Evolutionary conservation across 192 early-diverging fungal species (phyloP).

Genomic region (Backusella morwellensis): DNA sequence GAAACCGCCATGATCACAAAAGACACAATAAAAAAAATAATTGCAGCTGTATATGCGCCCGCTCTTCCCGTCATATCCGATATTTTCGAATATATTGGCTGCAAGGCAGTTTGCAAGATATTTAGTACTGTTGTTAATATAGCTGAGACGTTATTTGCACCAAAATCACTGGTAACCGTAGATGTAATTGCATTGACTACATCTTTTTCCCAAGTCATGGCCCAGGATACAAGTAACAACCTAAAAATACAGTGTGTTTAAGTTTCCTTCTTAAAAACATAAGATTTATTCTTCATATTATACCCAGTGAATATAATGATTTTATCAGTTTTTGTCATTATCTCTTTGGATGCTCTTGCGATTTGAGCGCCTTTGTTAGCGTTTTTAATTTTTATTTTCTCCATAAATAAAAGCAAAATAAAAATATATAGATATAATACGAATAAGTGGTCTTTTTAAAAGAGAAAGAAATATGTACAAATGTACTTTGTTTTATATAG

Average conservation of each 20-base stretch:
- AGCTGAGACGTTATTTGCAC: background rate
- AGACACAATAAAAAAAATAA: background rate
- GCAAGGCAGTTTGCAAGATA: background rate
- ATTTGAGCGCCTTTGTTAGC: background rate
- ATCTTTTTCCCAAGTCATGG: background rate
- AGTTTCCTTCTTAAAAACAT: background rate
- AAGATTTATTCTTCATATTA: too few species aligned
- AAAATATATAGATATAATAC: too few species aligned
- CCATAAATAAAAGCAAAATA: background rate
- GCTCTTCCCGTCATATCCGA: constrained; percentile 17
- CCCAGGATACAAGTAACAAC: constrained; percentile 10
- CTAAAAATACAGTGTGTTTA: background rate
- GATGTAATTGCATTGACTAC: background rate
- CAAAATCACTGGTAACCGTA: constrained; percentile 5
- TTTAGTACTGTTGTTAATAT: background rate
- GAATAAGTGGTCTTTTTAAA: too few species aligned
- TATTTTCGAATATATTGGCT: constrained; percentile 12
- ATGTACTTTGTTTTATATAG: too few species aligned
- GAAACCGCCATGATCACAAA: background rate
- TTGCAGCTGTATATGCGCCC: constrained; percentile 2
- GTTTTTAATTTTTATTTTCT: background rate
- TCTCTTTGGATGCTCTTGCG: background rate
- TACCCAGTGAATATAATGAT: constrained; percentile 6
- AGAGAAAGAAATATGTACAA: too few species aligned
- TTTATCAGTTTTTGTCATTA: background rate